Percentiles rank a stretch among this genome's conserved stretches.
phyloP scores from a whole-genome alignment of 1,284 basidiomycete species.

The Mycena citricolor region DNA sequence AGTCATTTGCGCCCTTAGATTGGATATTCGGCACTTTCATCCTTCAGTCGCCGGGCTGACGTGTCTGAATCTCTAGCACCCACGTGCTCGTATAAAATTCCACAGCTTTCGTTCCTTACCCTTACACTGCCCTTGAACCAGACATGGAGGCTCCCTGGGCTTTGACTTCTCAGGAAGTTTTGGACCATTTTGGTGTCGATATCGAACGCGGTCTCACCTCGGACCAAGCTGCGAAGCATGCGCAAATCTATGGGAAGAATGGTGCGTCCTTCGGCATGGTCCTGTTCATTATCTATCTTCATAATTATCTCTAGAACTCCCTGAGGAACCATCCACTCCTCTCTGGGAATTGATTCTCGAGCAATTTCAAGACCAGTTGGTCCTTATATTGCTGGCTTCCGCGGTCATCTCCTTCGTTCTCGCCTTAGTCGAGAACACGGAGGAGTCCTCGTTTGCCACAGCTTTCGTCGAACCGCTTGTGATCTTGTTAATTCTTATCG shows the following conservation, averaged over 20 bases:
- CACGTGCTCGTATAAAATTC: slow-evolving; percentile 19
- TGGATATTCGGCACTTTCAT: too few species aligned
- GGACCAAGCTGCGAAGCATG: slow-evolving; percentile 68
- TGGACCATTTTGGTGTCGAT: slow-evolving; percentile 67
- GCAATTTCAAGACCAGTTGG: slow-evolving; percentile 97
- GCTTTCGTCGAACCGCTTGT: slow-evolving; percentile 94
- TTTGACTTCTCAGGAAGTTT: slow-evolving; percentile 57
- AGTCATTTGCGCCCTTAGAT: too few species aligned
- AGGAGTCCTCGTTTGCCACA: slow-evolving; percentile 64
- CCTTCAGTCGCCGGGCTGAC: slow-evolving; percentile 17
- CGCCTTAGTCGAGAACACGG: slow-evolving; percentile 78
- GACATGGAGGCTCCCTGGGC: slow-evolving; percentile 76
- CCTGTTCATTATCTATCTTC: slow-evolving; percentile 3
- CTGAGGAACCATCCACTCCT: slow-evolving; percentile 88
- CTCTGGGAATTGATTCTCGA: slow-evolving; percentile 93
- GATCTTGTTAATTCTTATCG: slow-evolving; percentile 90
- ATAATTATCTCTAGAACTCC: slow-evolving; percentile 63
- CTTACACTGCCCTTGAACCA: too few species aligned
- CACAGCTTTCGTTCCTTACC: slow-evolving; percentile 25
- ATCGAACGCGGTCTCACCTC: slow-evolving; percentile 53
- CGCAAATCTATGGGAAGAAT: slow-evolving; percentile 82
- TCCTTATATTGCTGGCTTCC: slow-evolving; percentile 89
- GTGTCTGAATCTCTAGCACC: slow-evolving; percentile 19
- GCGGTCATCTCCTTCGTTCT: slow-evolving; percentile 89
- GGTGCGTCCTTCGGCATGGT: slow-evolving; percentile 47